A percentile compares a stretch with the other conserved stretches of the same genome.
These are phyloP conservation scores for Penicillium sp. DNA, from an alignment of 2,329 filamentous ascomycete genomes.

Conservation along the genomic window DNA sequence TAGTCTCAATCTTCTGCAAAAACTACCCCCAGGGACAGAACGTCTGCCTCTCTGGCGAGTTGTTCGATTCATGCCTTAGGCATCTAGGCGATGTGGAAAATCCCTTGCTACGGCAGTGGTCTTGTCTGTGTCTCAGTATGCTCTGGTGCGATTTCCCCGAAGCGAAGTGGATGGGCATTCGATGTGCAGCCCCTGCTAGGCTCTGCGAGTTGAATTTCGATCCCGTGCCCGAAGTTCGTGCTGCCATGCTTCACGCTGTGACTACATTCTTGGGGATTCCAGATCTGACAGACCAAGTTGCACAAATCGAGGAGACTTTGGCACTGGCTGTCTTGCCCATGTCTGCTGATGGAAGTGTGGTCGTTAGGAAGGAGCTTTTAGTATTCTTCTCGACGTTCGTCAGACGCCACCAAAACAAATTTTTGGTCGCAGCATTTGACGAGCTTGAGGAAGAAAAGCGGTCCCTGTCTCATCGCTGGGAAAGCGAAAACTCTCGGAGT, in stretches of 20 bases:
- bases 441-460: conserved; percentile 81
- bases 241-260: conserved; percentile 88
- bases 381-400: conserved; percentile 94
- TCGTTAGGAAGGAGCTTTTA: conserved; percentile 89
- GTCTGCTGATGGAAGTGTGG: conserved; percentile 87
- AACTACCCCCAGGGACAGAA: conserved; percentile 87
- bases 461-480: conserved; percentile 56
- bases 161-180: conserved; percentile 93
- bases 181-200: conserved; percentile 77
- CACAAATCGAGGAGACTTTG: conserved; percentile 84
- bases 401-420: conserved; percentile 85
- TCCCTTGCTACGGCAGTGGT: conserved; percentile 87
- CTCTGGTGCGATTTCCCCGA: conserved; percentile 88
- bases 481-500: conserved; percentile 30
- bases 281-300: conserved; percentile 86
- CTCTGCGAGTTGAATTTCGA: conserved; percentile 80
- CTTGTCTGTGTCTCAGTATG: conserved; percentile 90
- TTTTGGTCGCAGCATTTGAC: conserved; percentile 87
- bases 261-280: conserved; percentile 93
- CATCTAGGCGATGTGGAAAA: conserved; percentile 86
- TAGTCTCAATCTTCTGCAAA: conserved; percentile 95
- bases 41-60: conserved; percentile 84
- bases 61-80: conserved; percentile 81
- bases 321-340: conserved; percentile 86
- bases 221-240: conserved; percentile 84